These are phyloP conservation scores for Fraxinus sp. DNA, from an alignment of 305 asterid species.

Conservation along the genomic window DNA sequence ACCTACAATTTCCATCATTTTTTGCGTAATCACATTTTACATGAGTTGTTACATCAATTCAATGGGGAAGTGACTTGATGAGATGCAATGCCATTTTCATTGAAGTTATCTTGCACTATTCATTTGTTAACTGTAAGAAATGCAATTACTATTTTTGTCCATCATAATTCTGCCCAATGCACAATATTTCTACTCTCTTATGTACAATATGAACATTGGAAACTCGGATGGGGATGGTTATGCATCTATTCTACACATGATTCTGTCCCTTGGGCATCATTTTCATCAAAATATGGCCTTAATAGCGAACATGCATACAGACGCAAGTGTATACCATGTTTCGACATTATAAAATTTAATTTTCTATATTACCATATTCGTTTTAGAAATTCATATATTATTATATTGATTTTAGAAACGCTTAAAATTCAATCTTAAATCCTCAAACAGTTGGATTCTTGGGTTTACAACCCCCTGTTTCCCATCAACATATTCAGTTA, in stretches of 20 bases:
- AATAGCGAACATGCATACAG: not conserved
- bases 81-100: not conserved
- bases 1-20: not conserved
- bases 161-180: not conserved
- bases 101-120: not conserved
- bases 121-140: not conserved
- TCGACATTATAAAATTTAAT: not conserved
- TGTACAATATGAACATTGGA: not conserved
- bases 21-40: not conserved
- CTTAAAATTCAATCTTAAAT: not conserved
- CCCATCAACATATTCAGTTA: not conserved
- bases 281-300: not conserved
- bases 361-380: not conserved
- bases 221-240: not conserved
- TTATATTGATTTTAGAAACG: not conserved
- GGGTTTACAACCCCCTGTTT: slow-evolving; percentile 3
- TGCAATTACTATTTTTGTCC: not conserved
- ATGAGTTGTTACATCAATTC: not conserved
- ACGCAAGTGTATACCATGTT: not conserved
- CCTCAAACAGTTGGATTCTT: not conserved
- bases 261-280: not conserved
- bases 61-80: not conserved
- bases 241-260: not conserved
- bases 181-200: not conserved
- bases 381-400: not conserved